Percentiles rank a stretch among this genome's conserved stretches.
Conservation (phyloP, 305 asterid species). For the Solanum hybrid region DNA sequence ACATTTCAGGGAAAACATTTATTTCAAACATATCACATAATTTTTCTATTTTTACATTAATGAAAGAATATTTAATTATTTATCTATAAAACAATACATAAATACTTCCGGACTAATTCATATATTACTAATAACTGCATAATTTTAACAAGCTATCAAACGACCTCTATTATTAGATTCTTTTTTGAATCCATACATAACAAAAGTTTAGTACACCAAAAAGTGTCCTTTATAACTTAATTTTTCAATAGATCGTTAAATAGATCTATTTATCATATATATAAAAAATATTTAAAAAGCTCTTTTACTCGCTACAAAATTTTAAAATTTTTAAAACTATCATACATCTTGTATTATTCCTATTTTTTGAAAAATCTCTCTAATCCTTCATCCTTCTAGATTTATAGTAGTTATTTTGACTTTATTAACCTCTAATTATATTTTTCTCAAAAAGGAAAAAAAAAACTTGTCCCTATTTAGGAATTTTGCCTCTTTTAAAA, state of each 20-base stretch:
- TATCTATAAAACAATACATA: background rate
- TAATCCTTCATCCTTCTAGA: background rate
- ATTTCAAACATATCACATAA: background rate
- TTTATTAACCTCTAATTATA: background rate
- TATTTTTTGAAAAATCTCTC: background rate
- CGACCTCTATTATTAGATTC: too few species aligned
- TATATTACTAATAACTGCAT: background rate
- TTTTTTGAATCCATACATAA: background rate
- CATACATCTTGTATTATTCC: background rate
- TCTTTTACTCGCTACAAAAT: background rate
- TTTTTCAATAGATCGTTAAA: background rate
- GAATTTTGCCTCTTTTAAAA: background rate
- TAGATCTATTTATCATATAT: too few species aligned
- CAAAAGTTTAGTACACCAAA: background rate
- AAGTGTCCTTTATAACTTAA: background rate
- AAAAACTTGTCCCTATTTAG: background rate
- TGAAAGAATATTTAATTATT: background rate
- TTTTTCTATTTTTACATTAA: background rate
- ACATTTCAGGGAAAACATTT: background rate
- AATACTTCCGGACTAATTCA: background rate
- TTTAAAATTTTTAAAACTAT: background rate
- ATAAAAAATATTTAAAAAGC: too few species aligned
- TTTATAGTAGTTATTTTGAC: background rate
- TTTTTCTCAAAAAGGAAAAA: background rate
- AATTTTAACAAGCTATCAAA: too few species aligned